These are phyloP conservation scores for Verticillium nubilum DNA, from an alignment of 2,329 filamentous ascomycete species.

Conservation along the genomic window DNA sequence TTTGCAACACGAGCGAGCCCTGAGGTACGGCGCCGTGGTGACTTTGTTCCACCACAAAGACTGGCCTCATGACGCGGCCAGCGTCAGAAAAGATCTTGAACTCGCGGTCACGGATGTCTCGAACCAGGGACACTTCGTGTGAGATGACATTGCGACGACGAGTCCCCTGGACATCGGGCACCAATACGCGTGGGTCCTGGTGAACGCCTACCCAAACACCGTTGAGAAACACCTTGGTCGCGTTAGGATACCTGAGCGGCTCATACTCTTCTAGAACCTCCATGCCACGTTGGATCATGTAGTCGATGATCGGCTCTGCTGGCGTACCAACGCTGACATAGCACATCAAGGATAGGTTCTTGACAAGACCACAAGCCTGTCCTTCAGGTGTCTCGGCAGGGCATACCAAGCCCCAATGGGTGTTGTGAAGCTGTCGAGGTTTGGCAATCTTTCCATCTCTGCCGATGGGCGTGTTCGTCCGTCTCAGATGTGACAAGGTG, in stretches of 20 bases:
- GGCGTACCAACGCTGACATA: conserved; percentile 95
- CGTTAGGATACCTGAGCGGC: conserved; percentile 76
- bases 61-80: conserved; percentile 85
- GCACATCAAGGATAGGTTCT: conserved; percentile 97
- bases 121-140: conserved; percentile 88
- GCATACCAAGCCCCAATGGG: conserved; percentile 96
- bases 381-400: conserved; percentile 97
- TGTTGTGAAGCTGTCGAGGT: conserved; percentile 95
- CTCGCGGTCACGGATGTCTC: conserved; percentile 94
- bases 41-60: conserved; percentile 84
- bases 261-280: conserved; percentile 95
- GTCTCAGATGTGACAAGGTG: conserved; percentile 89
- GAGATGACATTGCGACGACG: conserved; percentile 79
- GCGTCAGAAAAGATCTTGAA: conserved; percentile 99
- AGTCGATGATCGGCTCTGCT: conserved; percentile 84
- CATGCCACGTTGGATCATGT: conserved; percentile 95
- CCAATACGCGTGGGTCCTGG: conserved; percentile 79
- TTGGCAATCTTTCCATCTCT: conserved; percentile 98
- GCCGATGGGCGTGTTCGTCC: conserved; percentile 96
- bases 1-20: conserved; percentile 75
- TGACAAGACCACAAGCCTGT: conserved; percentile 95
- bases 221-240: conserved; percentile 97
- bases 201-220: conserved; percentile 98
- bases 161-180: conserved; percentile 70
- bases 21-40: conserved; percentile 62